Evolutionary conservation across 352 stramenopile species (phyloP), one percentile per base, ranked within the genome.

Genomic region (Thraustochytrium sp.): DNA sequence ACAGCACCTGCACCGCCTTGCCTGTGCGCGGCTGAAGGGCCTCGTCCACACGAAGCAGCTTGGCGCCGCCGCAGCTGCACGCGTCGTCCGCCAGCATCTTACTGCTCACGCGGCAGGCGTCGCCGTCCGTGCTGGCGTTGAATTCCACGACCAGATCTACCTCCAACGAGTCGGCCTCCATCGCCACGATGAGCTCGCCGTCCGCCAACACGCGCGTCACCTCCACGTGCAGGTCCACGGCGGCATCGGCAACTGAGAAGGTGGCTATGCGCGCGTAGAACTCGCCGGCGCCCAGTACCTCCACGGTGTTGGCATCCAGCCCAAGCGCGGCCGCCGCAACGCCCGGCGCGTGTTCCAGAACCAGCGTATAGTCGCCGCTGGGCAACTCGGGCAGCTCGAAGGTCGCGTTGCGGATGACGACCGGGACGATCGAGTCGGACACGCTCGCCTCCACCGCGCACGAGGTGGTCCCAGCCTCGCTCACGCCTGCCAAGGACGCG

Each of bases 51-150:
- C 68, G 48, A 29, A 80, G 9, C n/a, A 80, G 53, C 68, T 80
- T 46, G 21, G 68, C 68, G 34, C 44, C 68, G 38, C 68, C 31
- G 44, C 68, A 80, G 48, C 48, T 72, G 68, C 68, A 80, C 9
- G 68, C 68, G 11, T 51, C 68, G 38, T 80, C 68, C 26, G 68
- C 76, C 5, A 80, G 44, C 68, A 80, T 80, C 31, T 80, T 80
- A 26, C 44, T 80, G 51, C 68, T 80, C 34, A 80, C 53, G 21
- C 21, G 37, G 68, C 68, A 80, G 21, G 3, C 18, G 13, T 80
- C 68, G 23, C 68, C 68, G 9, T 80, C 68, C 34, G 76, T 44
- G 48, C 34, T 80, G 1, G 44, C 34, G 3, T 65, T 16, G 5
- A 80, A 80, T 21, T 72, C 40, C 21, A 80, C 68, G 2, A 64